Percentiles rank a stretch among this genome's conserved stretches.
Conservation (phyloP, 208 protist species). For the Phytomonas francai region DNA sequence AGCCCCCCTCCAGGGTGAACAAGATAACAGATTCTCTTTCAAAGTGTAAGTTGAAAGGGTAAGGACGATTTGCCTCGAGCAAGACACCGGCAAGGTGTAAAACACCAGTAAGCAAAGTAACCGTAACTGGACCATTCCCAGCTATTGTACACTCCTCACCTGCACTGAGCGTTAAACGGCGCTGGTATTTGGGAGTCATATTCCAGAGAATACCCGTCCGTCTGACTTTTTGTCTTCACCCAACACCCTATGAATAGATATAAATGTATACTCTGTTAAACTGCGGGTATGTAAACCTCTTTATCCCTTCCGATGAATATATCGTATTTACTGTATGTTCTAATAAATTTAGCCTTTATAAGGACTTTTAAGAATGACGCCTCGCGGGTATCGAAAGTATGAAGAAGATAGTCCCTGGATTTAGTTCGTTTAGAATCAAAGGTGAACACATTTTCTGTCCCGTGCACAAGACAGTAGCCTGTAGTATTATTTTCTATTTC, state of each 20-base stretch:
- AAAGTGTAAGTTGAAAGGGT: conserved; percentile 34
- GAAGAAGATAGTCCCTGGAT: not conserved
- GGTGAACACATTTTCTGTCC: not conserved
- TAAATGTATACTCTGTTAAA: not conserved
- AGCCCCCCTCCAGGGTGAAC: conserved; percentile 70
- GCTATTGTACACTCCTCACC: conserved; percentile 70
- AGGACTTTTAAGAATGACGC: not conserved
- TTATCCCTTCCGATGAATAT: not conserved
- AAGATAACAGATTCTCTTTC: conserved; percentile 33
- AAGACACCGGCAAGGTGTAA: conserved; percentile 62
- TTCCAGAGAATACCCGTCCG: not conserved
- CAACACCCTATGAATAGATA: conserved; percentile 11
- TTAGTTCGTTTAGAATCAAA: not conserved
- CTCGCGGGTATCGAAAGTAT: not conserved
- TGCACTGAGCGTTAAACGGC: conserved; percentile 49
- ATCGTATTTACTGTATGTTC: not conserved
- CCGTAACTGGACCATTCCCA: conserved; percentile 30
- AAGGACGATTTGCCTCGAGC: conserved; percentile 40
- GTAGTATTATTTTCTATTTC: not conserved
- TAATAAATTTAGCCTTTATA: conserved; percentile 1
- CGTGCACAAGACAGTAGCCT: not conserved
- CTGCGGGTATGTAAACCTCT: not conserved
- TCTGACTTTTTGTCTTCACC: not conserved
- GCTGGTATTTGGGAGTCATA: conserved; percentile 44
- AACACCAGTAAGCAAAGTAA: conserved; percentile 57